Base-by-base conservation (phyloP, 768 basidiomycete genomes). In the Daedalea quercina region DNA sequence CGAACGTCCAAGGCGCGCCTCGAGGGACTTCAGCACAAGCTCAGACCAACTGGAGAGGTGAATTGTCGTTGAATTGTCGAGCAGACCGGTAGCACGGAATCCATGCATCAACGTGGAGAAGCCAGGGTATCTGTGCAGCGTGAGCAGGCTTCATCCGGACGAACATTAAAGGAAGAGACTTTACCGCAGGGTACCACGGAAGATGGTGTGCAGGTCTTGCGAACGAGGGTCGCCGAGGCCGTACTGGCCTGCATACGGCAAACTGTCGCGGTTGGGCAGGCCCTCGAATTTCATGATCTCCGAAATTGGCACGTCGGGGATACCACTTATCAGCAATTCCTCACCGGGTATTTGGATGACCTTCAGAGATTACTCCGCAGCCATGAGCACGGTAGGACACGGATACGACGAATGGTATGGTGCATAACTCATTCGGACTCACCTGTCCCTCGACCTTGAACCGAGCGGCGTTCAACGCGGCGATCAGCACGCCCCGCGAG, bases 171-270 rank as follows among this genome's bases (percentile, higher is more conserved):
- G 33, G 28, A 19, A 28, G 3, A 55, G 71, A 46, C 28, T 31
- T 31, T 55, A 86, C 84, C 94, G 79, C 43, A 96, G 66, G 0
- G 94, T 96, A 3, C 94, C 94, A 31, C 94, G 77, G 60, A 96
- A 68, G 47, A 94, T 70, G 1, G 90, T 87, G 47, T 78, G 73
- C 52, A 88, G 58, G 6, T 64, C 65, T 0, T 71, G 61, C 4
- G 71, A 55, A 15, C 60, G 47, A 17, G 37, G 37, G 19, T 40
- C 17, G 1, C 72, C 73, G 2, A 92, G 70, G 0, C 74, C 71
- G 66, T 96, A 96, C 2, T 78, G 76, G 4, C 74, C 67, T 0
- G 75, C 75, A 61, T 97, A 96, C 0, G 75, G 68, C 7, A 94
- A 61, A 58, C 88, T 90, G 63, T 94, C 79, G 25, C 93, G 73